phyloP scores from a whole-genome alignment of 2,329 filamentous ascomycete species.

The Exophiala calicioides region DNA sequence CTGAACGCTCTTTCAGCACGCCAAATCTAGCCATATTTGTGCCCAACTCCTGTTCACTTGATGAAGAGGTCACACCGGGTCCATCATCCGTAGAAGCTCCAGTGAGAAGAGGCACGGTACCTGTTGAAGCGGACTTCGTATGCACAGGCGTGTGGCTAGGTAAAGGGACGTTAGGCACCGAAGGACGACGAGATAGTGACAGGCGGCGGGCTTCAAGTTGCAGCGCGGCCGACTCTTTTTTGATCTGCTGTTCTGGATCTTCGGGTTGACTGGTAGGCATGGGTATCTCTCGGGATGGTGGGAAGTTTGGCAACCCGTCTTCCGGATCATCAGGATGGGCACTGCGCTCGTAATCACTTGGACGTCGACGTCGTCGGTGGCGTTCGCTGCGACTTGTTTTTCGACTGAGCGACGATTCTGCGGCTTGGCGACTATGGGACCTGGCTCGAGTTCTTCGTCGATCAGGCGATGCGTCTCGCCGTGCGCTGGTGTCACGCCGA shows the following conservation, averaged over 20 bases:
- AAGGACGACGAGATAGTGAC: constrained; percentile 77
- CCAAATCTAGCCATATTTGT: constrained; percentile 9
- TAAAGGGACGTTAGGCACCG: constrained; percentile 76
- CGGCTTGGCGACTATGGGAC: constrained; percentile 40
- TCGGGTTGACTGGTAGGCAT: constrained; percentile 24
- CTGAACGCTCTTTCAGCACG: constrained; percentile 59
- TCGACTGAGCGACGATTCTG: constrained; percentile 27
- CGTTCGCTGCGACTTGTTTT: constrained; percentile 22
- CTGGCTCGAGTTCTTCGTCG: constrained; percentile 38
- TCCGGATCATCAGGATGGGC: constrained; percentile 20
- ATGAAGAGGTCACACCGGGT: constrained; percentile 39
- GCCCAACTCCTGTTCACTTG: constrained; percentile 59
- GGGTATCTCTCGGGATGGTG: constrained; percentile 3
- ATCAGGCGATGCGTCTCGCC: constrained; percentile 51
- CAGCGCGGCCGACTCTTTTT: constrained; percentile 74
- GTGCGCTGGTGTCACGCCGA: constrained; percentile 46
- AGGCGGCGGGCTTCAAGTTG: constrained; percentile 86
- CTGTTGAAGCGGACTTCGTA: constrained; percentile 41
- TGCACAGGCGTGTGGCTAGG: constrained; percentile 56
- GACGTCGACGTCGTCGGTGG: constrained; percentile 18
- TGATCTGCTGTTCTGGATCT: constrained; percentile 62
- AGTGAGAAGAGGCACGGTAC: constrained; percentile 33
- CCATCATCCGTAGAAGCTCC: constrained; percentile 47
- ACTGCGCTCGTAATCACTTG: constrained; percentile 22
- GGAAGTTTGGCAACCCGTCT: constrained; percentile 1